Evolutionary conservation across 129 eudicot genomes (phyloP).

Genomic region (Gnaphalium uliginosum): DNA sequence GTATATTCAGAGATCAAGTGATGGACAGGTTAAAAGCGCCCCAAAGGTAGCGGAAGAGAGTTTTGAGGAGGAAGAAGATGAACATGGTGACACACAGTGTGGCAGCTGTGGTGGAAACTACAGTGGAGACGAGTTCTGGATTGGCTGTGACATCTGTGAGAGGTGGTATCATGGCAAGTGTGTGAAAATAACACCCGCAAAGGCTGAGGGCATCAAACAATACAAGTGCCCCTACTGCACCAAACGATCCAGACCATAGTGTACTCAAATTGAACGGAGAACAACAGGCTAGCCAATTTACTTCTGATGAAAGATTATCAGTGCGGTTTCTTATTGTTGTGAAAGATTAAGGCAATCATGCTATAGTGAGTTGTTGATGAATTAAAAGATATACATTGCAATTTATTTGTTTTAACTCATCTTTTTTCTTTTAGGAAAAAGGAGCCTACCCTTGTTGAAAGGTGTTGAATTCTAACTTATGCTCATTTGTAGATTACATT

Average conservation of each 20-base stretch:
- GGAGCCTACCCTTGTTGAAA: background rate
- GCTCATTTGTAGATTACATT: conserved; percentile 3
- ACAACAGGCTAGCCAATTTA: background rate
- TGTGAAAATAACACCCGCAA: conserved; percentile 85
- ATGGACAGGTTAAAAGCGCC: conserved; percentile 60
- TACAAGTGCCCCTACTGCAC: conserved; percentile 82
- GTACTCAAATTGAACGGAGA: background rate
- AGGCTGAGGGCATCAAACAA: conserved; percentile 75
- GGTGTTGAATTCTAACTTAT: conserved; percentile 11
- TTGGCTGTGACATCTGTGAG: conserved; percentile 81
- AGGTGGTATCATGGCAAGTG: conserved; percentile 94
- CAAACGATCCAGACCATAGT: conserved; percentile 18
- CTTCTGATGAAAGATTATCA: background rate
- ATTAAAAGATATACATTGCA: conserved; percentile 9
- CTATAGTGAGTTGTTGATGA: conserved; percentile 10
- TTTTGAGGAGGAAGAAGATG: conserved; percentile 70
- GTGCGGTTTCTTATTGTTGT: conserved; percentile 18
- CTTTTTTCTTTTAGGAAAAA: conserved; percentile 13
- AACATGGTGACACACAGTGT: conserved; percentile 68
- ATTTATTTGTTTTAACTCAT: background rate
- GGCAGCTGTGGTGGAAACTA: conserved; percentile 76
- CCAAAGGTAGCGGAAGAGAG: conserved; percentile 64
- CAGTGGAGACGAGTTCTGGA: conserved; percentile 83
- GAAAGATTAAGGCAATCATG: conserved; percentile 11
- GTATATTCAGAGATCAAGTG: conserved; percentile 67